Base-by-base conservation (phyloP, 2,329 filamentous ascomycete species). In the Scedosporium minutisporum region DNA sequence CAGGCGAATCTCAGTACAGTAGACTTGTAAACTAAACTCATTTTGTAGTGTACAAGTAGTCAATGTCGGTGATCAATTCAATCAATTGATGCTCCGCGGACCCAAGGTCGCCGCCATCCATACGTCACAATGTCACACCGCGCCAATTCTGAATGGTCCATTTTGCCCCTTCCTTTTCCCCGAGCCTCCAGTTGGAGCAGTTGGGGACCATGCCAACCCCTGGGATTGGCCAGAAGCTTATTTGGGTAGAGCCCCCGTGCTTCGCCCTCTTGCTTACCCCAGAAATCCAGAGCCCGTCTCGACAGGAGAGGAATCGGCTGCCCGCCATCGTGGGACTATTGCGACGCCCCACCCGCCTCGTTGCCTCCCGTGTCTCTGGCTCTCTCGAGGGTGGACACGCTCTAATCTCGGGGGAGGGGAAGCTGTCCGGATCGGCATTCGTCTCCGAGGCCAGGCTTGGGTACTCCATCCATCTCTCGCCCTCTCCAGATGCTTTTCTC, bases 331-430 rank as follows among this genome's bases (percentile, higher is more conserved):
- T 55, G 51, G 21, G 5, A 23, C 51, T 55, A 55, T 14, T 27
- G 12, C 6, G 18, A 23, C 51, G 18, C 18, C 12, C 21, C 51
- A 55, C 23, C 51, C 18, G 51, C 23, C 23, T 55, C 12, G 21
- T 23, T 23, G 23, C 23, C 21, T 23, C 23, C 51, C 51, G 51
- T 27, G 18, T 23, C 23, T 23, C 23, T 27, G 18, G 18, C 14
- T 23, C 23, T 27, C 29, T 25, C 57, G 25, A n/a, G 4, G 33
- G 27, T n/a, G 23, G 57, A 41, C 23, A 38, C 27, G 33, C 57
- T 58, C 58, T 48, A 16, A 29, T 57, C 48, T 61, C 60, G 60
- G 60, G 29, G 60, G 59, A 61, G 48, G 60, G 60, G 60, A 61
- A 61, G 60, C 60, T 61, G 55, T 29, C 27, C 55, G 23, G 23